Base-by-base conservation (phyloP, 371 early-diverging fungal species). In the Mortierella sp. region DNA sequence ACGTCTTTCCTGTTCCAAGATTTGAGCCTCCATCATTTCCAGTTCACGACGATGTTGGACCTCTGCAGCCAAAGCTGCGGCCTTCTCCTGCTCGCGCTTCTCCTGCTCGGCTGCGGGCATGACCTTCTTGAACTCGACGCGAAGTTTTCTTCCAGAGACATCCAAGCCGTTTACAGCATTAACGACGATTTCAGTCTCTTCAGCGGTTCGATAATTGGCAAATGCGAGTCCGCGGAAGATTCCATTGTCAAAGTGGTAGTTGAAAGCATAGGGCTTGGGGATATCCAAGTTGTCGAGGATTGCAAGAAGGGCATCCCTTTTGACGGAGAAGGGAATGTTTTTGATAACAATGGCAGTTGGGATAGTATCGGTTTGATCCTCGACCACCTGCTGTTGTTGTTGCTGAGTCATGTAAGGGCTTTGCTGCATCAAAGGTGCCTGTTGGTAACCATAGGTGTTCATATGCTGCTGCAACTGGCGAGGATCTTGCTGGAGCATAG, bases 291-390 rank as follows among this genome's bases (percentile, higher is more conserved):
- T 84, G 51, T 83, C 93, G 49, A 94, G 87, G 28, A 89, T 88
- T 39, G 85, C 86, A 54, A 95, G 70, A 58, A 95, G 88, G 45
- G 88, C 90, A 77, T 93, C 94, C 49, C 93, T 90, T 84, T 93
- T 93, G 54, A 95, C 88, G 30, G 90, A 87, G 84, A 94, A 94
- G 51, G 92, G 93, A 72, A 95, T 95, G 85, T 95, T 95, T 75
- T 95, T 95, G 71, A 95, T 93, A 30, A 94, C 95, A 70, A 95
- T 89, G 4, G 94, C 94, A 30, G 91, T 94, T 22, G 93, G 92
- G 60, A 92, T 93, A 10, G 89, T 88, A 60, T 88, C 84, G 54
- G 60, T 74, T 72, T 73, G 80, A 63, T 86, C 80, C 49, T 83
- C 85, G n/a, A 66, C 68, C 22, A 68, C 66, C 54, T 14, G 47